Evolutionary conservation across 345 rosid species (phyloP).

Genomic region (Boechera retrofracta): DNA sequence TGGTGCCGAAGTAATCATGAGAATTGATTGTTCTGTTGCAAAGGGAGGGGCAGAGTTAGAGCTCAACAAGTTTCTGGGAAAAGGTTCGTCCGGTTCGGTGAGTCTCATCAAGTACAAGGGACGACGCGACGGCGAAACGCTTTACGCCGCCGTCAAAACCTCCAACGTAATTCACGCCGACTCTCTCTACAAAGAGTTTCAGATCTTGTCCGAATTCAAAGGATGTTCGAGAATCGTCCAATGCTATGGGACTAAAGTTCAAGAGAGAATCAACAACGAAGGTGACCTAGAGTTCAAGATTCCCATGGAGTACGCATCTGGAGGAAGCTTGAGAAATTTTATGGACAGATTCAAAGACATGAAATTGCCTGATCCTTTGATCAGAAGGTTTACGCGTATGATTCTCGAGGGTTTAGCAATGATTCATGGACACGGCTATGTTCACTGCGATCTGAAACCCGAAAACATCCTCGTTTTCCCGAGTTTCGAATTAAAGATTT

Average conservation of each 20-base stretch:
- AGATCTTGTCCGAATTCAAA: slow-evolving; percentile 37
- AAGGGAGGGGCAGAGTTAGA: neutral
- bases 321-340: slow-evolving; percentile 44
- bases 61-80: neutral
- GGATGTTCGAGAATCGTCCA: slow-evolving; percentile 38
- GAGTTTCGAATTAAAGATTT: neutral
- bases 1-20: neutral
- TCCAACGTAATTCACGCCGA: neutral
- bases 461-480: slow-evolving; percentile 45
- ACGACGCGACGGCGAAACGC: neutral
- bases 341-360: slow-evolving; percentile 24
- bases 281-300: slow-evolving; percentile 42
- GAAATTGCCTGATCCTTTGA: slow-evolving; percentile 43
- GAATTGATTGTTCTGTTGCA: neutral
- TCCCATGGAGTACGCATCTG: slow-evolving; percentile 51
- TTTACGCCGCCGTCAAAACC: neutral
- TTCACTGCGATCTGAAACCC: slow-evolving; percentile 44
- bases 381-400: slow-evolving; percentile 37
- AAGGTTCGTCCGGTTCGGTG: neutral
- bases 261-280: neutral
- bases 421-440: slow-evolving; percentile 38
- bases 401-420: slow-evolving; percentile 44
- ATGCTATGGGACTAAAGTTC: slow-evolving; percentile 45
- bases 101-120: slow-evolving; percentile 1
- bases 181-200: slow-evolving; percentile 46